Conservation (phyloP, 1,284 basidiomycete species). For the Moesziomyces globuligerus region DNA sequence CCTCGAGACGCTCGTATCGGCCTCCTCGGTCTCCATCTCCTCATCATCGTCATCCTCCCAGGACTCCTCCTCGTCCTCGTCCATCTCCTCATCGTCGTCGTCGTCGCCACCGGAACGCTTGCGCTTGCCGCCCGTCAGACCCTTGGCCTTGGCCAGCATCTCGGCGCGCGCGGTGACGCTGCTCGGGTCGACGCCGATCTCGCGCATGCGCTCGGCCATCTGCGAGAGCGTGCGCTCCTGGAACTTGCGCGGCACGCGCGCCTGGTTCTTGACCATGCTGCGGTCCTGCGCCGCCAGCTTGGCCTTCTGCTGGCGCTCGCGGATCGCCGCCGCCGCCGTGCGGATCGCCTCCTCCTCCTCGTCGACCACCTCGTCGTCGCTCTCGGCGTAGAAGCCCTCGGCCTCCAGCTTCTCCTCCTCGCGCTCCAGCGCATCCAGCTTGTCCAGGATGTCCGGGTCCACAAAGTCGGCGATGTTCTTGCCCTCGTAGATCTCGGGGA, state of each 20-base stretch:
- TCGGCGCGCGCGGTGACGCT: slow-evolving; percentile 87
- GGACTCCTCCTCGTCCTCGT: slow-evolving; percentile 66
- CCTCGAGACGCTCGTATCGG: slow-evolving; percentile 32
- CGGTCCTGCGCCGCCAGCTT: slow-evolving; percentile 85
- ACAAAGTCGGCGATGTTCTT: slow-evolving; percentile 99
- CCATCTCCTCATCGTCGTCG: slow-evolving; percentile 60
- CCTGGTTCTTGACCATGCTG: slow-evolving; percentile 86
- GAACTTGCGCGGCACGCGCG: slow-evolving; percentile 80
- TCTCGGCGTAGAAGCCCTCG: slow-evolving; percentile 93
- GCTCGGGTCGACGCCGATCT: slow-evolving; percentile 88
- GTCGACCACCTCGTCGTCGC: slow-evolving; percentile 81
- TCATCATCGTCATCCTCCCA: slow-evolving; percentile 73
- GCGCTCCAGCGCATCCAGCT: slow-evolving; percentile 93
- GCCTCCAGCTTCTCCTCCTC: slow-evolving; percentile 93
- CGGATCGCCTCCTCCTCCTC: slow-evolving; percentile 87
- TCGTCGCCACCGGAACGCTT: slow-evolving; percentile 70
- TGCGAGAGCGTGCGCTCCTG: slow-evolving; percentile 87
- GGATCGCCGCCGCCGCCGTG: slow-evolving; percentile 77
- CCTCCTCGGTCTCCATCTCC: slow-evolving; percentile 70
- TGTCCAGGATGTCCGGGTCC: slow-evolving; percentile 97
- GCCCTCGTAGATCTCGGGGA: slow-evolving; percentile 96
- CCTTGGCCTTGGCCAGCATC: slow-evolving; percentile 81
- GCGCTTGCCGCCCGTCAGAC: slow-evolving; percentile 75
- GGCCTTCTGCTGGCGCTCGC: slow-evolving; percentile 74
- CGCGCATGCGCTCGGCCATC: slow-evolving; percentile 81